These are phyloP conservation scores for Blastocystis sp. DNA, from an alignment of 352 stramenopile species.

Conservation along the genomic window DNA sequence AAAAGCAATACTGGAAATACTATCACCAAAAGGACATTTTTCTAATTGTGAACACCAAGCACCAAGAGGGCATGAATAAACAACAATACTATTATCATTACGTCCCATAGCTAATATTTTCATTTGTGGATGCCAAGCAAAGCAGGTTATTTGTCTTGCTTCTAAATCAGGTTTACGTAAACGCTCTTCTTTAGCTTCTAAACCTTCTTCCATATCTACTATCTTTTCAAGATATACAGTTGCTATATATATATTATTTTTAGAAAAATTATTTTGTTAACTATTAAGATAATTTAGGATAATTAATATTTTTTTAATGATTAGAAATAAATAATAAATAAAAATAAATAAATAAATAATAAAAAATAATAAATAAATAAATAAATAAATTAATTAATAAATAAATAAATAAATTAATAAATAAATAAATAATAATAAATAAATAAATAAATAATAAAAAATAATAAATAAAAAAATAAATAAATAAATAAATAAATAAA, in stretches of 20 bases:
- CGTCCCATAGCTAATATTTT: constrained; percentile 22
- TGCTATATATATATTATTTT: constrained; percentile 9
- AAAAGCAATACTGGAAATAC: constrained; percentile 26
- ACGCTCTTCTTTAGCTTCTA: constrained; percentile 20
- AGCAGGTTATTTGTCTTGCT: constrained; percentile 15
- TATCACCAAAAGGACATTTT: constrained; percentile 13
- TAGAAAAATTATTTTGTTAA: no score
- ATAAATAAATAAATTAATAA: no score
- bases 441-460: no score
- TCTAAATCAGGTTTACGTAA: background rate
- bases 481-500: no score
- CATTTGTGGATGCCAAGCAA: constrained; percentile 36
- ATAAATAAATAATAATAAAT: no score
- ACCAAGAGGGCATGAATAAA: constrained; percentile 28
- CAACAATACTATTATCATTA: constrained; percentile 14
- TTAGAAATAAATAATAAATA: no score
- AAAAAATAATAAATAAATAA: no score
- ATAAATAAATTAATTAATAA: no score
- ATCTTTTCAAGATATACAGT: constrained; percentile 29
- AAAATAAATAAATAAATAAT: no score
- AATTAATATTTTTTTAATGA: no score
- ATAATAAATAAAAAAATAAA: no score
- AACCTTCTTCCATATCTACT: constrained; percentile 23
- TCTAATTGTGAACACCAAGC: constrained; percentile 14
- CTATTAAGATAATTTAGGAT: no score